These are phyloP conservation scores for Aspergillus carlsbadensis DNA, from an alignment of 495 filamentous ascomycete genomes.

Conservation along the genomic window DNA sequence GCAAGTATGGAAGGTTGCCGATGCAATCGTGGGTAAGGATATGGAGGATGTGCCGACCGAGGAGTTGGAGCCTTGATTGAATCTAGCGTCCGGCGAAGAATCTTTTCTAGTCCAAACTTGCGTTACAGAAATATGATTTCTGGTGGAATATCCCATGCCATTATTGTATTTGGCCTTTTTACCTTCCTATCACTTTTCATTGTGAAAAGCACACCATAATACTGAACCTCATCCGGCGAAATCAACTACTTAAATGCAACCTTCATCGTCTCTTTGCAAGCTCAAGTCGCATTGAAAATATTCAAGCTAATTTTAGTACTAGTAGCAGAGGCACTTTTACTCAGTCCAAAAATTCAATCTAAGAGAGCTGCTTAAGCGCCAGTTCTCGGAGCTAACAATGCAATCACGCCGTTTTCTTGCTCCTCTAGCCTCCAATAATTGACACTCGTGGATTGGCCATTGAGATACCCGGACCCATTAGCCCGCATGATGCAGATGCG, in stretches of 20 bases:
- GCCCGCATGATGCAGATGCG: constrained; percentile 2
- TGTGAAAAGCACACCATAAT: neutral
- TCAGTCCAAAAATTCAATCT: no score
- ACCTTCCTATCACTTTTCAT: neutral
- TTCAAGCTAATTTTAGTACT: no score
- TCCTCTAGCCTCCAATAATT: neutral
- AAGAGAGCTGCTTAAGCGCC: no score
- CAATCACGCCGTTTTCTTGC: neutral
- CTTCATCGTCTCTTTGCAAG: no score
- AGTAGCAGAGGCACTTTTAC: no score
- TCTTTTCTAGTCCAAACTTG: neutral
- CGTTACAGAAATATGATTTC: neutral
- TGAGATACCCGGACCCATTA: neutral
- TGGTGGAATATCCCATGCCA: neutral
- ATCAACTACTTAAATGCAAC: no score
- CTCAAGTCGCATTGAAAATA: neutral
- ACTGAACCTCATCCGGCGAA: no score
- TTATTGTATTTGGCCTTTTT: neutral
- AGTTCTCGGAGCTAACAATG: neutral
- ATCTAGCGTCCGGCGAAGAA: neutral
- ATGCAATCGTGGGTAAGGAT: constrained; percentile 83
- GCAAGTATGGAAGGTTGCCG: constrained; percentile 94
- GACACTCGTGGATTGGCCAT: neutral
- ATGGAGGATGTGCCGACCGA: constrained; percentile 73
- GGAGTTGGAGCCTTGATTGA: constrained; percentile 64